phyloP scores from a whole-genome alignment of 768 basidiomycete genomes.

The Paxillus rubicundulus region DNA sequence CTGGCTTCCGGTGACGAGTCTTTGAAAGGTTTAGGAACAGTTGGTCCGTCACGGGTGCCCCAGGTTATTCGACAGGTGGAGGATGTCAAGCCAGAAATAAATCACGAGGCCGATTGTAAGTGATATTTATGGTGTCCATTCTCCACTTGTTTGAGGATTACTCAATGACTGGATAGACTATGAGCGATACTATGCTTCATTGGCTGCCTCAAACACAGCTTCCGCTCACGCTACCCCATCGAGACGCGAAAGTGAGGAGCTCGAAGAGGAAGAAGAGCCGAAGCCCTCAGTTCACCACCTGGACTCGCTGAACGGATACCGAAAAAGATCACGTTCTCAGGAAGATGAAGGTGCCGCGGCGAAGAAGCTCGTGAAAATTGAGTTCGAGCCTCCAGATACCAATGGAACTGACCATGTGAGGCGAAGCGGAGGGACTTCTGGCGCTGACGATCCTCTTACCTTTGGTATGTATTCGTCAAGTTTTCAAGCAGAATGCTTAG shows the following conservation, averaged over 20 bases:
- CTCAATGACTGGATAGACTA: conserved; percentile 47
- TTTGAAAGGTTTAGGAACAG: conserved; percentile 62
- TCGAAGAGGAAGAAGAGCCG: conserved; percentile 69
- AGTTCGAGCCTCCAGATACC: conserved; percentile 27
- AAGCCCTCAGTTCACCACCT: conserved; percentile 67
- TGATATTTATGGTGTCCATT: conserved; percentile 5
- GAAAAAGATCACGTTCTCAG: conserved; percentile 68
- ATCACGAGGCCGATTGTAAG: conserved; percentile 67
- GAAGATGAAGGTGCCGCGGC: conserved; percentile 49
- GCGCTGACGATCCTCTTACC: conserved; percentile 59
- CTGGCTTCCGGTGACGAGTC: conserved; percentile 67
- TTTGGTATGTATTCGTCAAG: conserved; percentile 48
- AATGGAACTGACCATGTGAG: conserved; percentile 6
- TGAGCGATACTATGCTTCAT: conserved; percentile 79
- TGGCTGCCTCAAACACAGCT: conserved; percentile 60
- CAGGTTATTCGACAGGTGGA: conserved; percentile 25
- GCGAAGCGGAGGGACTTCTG: neutral
- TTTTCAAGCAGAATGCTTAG: neutral
- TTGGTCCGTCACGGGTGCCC: conserved; percentile 38
- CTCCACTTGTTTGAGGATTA: neutral
- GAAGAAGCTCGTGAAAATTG: conserved; percentile 44
- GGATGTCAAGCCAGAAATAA: conserved; percentile 48
- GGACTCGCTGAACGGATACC: conserved; percentile 67
- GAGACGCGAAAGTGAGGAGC: conserved; percentile 50
- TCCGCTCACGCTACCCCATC: conserved; percentile 64